Conservation (phyloP, 305 asterid species). For the Fraxinus latifolia region DNA sequence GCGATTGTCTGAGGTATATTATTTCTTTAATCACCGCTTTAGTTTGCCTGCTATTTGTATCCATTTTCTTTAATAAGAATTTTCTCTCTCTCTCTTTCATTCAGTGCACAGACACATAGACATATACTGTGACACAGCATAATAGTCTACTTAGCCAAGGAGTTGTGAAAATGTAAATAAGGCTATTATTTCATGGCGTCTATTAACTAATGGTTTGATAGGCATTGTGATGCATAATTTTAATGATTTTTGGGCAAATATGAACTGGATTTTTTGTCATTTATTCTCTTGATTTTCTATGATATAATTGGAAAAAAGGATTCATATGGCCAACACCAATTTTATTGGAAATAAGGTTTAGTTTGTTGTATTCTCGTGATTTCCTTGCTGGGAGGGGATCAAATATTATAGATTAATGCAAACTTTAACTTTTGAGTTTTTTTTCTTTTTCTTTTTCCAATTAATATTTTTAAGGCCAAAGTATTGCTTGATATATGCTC, state of each 20-base stretch:
- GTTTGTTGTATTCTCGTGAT: not conserved
- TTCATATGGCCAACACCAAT: not conserved
- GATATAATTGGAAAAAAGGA: not conserved
- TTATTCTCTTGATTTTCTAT: not conserved
- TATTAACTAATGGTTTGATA: not conserved
- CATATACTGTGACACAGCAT: not conserved
- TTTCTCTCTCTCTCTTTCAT: not conserved
- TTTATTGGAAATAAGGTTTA: not conserved
- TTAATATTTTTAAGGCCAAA: not conserved
- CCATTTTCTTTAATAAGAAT: not conserved
- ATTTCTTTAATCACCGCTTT: conserved; percentile 15
- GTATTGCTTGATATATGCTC: not conserved
- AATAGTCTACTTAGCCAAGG: not conserved
- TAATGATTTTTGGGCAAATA: not conserved
- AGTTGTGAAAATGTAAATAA: not conserved
- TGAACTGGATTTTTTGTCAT: not conserved
- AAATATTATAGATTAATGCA: not conserved
- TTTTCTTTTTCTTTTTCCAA: not conserved
- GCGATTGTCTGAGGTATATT: conserved; percentile 72
- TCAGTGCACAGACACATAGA: not conserved
- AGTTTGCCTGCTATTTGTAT: conserved; percentile 15
- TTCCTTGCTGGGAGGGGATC: not conserved
- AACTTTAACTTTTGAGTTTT: not conserved
- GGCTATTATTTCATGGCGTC: not conserved
- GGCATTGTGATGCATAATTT: not conserved